Evolutionary conservation across 257 asterid species (phyloP).

Genomic region (Penstemon davidsonii): DNA sequence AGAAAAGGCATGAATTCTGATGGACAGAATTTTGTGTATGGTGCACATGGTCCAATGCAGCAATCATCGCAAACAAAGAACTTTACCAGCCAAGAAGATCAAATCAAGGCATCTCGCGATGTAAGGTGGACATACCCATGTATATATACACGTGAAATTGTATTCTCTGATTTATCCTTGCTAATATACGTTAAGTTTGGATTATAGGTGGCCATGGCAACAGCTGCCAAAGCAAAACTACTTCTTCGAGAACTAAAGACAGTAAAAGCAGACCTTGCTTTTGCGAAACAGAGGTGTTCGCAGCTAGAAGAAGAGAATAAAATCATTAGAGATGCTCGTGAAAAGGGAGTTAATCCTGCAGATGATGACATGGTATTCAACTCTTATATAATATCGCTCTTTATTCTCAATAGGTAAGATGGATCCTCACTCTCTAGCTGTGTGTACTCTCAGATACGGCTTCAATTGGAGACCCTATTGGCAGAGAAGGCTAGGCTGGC

Average conservation of each 20-base stretch:
- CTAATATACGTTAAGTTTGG: conserved; percentile 13
- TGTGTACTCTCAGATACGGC: conserved; percentile 52
- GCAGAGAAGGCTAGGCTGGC: conserved; percentile 93
- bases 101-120: conserved; percentile 95
- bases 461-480: conserved; percentile 83
- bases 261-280: conserved; percentile 78
- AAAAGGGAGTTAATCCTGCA: conserved; percentile 57
- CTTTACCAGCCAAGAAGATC: conserved; percentile 68
- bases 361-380: conserved; percentile 84
- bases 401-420: no score
- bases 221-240: conserved; percentile 91
- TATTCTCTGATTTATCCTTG: no score
- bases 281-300: conserved; percentile 74
- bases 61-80: conserved; percentile 19
- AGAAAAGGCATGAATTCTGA: conserved; percentile 45
- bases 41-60: not conserved
- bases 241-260: conserved; percentile 90
- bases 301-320: conserved; percentile 91
- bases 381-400: not conserved
- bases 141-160: conserved; percentile 10
- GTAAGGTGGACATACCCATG: conserved; percentile 74
- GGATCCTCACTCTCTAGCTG: no score
- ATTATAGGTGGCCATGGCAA: conserved; percentile 91
- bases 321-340: conserved; percentile 75
- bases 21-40: conserved; percentile 31